phyloP scores from a whole-genome alignment of 345 rosid genomes.

The Reutealis trisperma region DNA sequence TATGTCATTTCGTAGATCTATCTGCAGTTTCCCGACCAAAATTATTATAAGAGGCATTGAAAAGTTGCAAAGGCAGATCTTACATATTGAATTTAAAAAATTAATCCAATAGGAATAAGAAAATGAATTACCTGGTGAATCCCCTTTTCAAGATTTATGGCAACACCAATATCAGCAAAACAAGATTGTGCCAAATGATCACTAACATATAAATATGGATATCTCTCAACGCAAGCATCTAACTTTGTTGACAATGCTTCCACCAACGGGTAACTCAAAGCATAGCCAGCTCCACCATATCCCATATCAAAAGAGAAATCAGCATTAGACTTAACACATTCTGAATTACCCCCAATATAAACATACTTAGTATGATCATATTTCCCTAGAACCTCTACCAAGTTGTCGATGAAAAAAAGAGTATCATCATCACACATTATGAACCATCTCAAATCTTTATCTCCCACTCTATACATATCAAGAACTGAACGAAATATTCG shows the following conservation, averaged over 20 bases:
- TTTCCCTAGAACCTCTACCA: slow-evolving; percentile 5
- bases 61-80: too few species aligned
- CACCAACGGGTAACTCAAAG: slow-evolving; percentile 25
- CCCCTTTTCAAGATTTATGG: slow-evolving; percentile 45
- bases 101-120: not conserved
- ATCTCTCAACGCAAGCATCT: slow-evolving; percentile 27
- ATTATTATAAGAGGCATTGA: too few species aligned
- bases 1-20: slow-evolving; percentile 60
- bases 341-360: slow-evolving; percentile 26
- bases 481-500: slow-evolving; percentile 23
- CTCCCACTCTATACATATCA: slow-evolving; percentile 23
- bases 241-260: slow-evolving; percentile 7
- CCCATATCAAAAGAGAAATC: slow-evolving; percentile 32
- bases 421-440: slow-evolving; percentile 29
- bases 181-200: slow-evolving; percentile 42
- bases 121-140: slow-evolving; percentile 57
- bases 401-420: slow-evolving; percentile 15
- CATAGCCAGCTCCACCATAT: slow-evolving; percentile 29
- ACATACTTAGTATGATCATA: slow-evolving; percentile 24
- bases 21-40: slow-evolving; percentile 29
- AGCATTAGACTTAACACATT: slow-evolving; percentile 14
- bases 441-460: slow-evolving; percentile 22
- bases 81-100: too few species aligned
- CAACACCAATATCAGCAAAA: slow-evolving; percentile 53
- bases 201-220: slow-evolving; percentile 6